Evolutionary conservation across 129 eudicot species (phyloP), one percentile per base, ranked within the genome.

Genomic region (Deinandra increscens): DNA sequence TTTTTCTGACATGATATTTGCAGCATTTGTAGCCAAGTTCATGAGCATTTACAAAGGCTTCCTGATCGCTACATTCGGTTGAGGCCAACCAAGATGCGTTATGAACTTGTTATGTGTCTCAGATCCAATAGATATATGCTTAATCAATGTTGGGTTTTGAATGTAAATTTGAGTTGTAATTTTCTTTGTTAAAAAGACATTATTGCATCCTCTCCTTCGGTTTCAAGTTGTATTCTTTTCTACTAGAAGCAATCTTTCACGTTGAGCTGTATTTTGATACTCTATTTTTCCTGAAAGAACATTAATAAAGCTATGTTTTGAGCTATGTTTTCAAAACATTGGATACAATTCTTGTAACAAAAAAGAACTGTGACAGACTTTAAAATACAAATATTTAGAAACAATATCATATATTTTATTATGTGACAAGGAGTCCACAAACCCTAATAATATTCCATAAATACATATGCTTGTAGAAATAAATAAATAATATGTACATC

Each of bases 11-110:
- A 9, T 43, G 56, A 56, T 13, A 37, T 51, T 74, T 77, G 85
- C 96, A 89, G 98, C 98, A 79, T 92, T 92, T 68, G 95, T 92
- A 33, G 98, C 98, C 76, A 92, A 89, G 86, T 92, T 92, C 75
- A 92, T 92, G 98, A 92, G 98, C 84, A 83, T 89, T 75, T 92
- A 92, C 78, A 92, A 92, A 75, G 85, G 90, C 56, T 92, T 92
- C 79, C 89, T 92, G 13, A 86, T 92, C 31, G 89, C 87, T 36
- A 83, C 96, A 66, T 92, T 92, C 23, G 98, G 98, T 68, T 89
- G 82, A 88, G 50, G 75, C 38, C 64, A 59, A 26, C 56, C 12
- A 53, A 33, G 41, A 67, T 29, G 73, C 31, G 31, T 4, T 53
- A 39, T 74, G 58, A 64, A 12, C 55, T 46, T 46, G 20, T 23